A percentile compares a stretch with the other conserved stretches of the same genome.
These are phyloP conservation scores for Ceriops decandra DNA, from an alignment of 345 rosid species.

Conservation along the genomic window DNA sequence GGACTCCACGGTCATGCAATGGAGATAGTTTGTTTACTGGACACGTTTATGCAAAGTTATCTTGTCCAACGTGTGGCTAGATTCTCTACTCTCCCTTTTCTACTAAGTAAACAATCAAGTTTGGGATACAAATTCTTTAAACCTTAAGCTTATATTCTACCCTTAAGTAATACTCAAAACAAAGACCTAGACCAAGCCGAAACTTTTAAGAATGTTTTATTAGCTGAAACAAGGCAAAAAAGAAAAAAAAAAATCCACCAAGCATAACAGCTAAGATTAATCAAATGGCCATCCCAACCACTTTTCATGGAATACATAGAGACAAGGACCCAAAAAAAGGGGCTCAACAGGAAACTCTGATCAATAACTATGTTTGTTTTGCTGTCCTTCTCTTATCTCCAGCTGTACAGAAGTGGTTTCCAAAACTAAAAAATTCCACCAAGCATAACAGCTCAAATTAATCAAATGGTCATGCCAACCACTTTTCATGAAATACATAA, in stretches of 20 bases:
- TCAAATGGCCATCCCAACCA: not conserved
- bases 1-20: constrained; percentile 11
- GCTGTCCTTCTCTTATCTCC: constrained; percentile 50
- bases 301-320: not conserved
- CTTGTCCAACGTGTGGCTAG: not conserved
- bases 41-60: not conserved
- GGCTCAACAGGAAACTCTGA: not conserved
- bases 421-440: not conserved
- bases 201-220: too few species aligned
- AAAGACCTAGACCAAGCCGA: too few species aligned
- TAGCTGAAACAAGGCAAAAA: too few species aligned
- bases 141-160: too few species aligned
- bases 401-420: constrained; percentile 95
- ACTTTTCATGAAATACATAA: not conserved
- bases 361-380: not conserved
- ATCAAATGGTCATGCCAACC: not conserved
- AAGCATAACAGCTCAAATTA: not conserved
- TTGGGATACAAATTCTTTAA: not conserved
- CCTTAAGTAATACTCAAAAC: too few species aligned
- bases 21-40: not conserved
- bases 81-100: not conserved
- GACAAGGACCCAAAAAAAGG: not conserved
- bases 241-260: not conserved
- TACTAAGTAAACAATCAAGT: not conserved
- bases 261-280: not conserved